Evolutionary conservation across 1,284 basidiomycete genomes (phyloP).

Genomic region (Porodaedalea pini): DNA sequence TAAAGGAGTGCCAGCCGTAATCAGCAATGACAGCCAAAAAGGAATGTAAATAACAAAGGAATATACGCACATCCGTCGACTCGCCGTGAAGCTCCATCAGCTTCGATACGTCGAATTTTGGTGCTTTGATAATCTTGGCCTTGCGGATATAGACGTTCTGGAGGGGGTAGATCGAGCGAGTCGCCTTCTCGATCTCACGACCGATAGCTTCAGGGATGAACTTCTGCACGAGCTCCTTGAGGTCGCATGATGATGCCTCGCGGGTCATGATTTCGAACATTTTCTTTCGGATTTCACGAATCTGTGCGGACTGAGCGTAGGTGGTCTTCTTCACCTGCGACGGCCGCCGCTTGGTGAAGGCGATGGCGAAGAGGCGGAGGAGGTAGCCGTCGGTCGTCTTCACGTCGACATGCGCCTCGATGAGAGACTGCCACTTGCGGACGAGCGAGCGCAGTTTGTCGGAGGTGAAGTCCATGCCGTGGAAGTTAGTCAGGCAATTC

Average conservation of each 20-base stretch:
- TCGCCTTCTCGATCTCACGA: conserved; percentile 99
- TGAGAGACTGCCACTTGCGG: conserved; percentile 99
- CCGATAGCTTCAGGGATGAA: conserved; percentile 99
- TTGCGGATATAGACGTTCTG: conserved; percentile 99
- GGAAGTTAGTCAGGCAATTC: conserved; percentile 99
- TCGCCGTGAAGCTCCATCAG: conserved; percentile 95
- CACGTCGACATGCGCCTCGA: conserved; percentile 98
- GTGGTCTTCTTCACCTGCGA: conserved; percentile 99
- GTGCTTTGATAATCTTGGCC: conserved; percentile 96
- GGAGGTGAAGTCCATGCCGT: conserved; percentile 99
- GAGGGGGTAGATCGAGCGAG: conserved; percentile 93
- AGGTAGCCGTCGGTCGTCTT: conserved; percentile 99
- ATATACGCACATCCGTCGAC: conserved; percentile 74
- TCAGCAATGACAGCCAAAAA: conserved; percentile 12
- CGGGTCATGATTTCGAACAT: conserved; percentile 99
- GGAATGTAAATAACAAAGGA: not conserved
- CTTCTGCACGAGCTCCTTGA: conserved; percentile 98
- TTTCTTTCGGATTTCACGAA: conserved; percentile 98
- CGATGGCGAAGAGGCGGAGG: conserved; percentile 97
- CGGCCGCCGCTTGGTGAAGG: conserved; percentile 96
- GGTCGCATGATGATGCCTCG: conserved; percentile 92
- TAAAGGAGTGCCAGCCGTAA: conserved; percentile 32
- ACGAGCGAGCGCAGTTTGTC: conserved; percentile 99
- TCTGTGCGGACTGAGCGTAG: conserved; percentile 93
- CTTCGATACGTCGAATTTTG: conserved; percentile 95